These are phyloP conservation scores for Hypomyces rosellus DNA, from an alignment of 2,329 filamentous ascomycete species.

Conservation along the genomic window DNA sequence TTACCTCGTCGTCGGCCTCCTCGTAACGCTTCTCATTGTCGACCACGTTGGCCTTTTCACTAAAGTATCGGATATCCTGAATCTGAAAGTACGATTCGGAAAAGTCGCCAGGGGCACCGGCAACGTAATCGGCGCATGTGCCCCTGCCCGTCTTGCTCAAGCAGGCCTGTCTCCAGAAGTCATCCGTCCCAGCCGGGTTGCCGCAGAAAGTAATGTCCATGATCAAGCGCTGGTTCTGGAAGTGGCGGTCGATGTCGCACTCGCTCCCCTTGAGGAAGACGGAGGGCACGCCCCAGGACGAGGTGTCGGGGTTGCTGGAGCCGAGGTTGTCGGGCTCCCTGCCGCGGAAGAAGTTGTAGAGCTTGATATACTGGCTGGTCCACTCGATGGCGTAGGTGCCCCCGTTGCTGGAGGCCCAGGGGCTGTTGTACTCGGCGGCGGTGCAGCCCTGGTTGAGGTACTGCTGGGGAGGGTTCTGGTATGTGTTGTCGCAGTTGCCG, in stretches of 20 bases:
- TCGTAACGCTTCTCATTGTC: background rate
- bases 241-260: slow-evolving; percentile 60
- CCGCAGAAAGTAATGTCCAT: slow-evolving; percentile 73
- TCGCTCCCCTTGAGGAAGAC: slow-evolving; percentile 50
- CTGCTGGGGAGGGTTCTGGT: slow-evolving; percentile 27
- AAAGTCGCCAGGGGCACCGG: slow-evolving; percentile 29
- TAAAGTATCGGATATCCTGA: slow-evolving; percentile 32
- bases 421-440: slow-evolving; percentile 31
- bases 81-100: slow-evolving; percentile 40
- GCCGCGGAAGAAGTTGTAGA: slow-evolving; percentile 33
- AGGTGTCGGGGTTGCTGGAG: slow-evolving; percentile 50
- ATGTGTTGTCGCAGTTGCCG: slow-evolving; percentile 36
- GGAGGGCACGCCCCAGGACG: slow-evolving; percentile 57
- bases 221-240: slow-evolving; percentile 64
- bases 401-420: slow-evolving; percentile 31
- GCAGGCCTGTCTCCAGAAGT: slow-evolving; percentile 24
- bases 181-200: slow-evolving; percentile 49
- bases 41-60: background rate
- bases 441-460: slow-evolving; percentile 35
- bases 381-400: slow-evolving; percentile 41
- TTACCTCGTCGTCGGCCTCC: slow-evolving; percentile 8
- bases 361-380: slow-evolving; percentile 33
- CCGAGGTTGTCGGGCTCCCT: slow-evolving; percentile 28
- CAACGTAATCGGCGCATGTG: slow-evolving; percentile 33
- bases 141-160: slow-evolving; percentile 15